These are phyloP conservation scores for Tolypocladium tundrense DNA, from an alignment of 2,329 filamentous ascomycete genomes.

Conservation along the genomic window DNA sequence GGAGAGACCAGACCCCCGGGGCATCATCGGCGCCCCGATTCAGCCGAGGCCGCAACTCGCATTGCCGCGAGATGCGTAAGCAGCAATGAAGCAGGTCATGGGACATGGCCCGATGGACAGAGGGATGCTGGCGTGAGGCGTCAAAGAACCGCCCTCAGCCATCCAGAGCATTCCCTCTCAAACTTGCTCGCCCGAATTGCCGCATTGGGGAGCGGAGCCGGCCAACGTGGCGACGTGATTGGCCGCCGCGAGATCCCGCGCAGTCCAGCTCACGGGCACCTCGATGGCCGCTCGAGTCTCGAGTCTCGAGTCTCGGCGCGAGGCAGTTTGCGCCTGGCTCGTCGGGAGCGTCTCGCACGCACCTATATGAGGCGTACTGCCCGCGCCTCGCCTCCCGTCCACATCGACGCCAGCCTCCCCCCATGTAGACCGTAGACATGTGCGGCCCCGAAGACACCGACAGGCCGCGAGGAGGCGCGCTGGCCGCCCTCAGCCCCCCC, in stretches of 20 bases:
- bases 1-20: background rate
- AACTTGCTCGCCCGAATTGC: conserved; percentile 23
- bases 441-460: conserved; percentile 32
- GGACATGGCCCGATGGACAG: background rate
- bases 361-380: background rate
- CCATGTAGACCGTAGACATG: conserved; percentile 20
- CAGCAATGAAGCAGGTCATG: background rate
- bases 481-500: conserved; percentile 30
- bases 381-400: background rate
- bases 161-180: conserved; percentile 20
- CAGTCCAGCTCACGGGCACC: background rate
- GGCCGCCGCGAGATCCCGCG: conserved; percentile 4
- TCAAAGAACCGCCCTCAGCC: background rate
- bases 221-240: conserved; percentile 15
- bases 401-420: background rate
- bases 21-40: background rate
- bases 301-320: background rate
- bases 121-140: background rate
- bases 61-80: background rate
- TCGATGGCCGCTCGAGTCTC: background rate
- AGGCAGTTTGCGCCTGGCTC: background rate
- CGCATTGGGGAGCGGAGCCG: conserved; percentile 13
- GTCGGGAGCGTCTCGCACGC: background rate
- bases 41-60: background rate
- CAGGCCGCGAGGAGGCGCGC: conserved; percentile 32